These are phyloP conservation scores for Kwoniella sp. DNA, from an alignment of 768 basidiomycete species.

Conservation along the genomic window DNA sequence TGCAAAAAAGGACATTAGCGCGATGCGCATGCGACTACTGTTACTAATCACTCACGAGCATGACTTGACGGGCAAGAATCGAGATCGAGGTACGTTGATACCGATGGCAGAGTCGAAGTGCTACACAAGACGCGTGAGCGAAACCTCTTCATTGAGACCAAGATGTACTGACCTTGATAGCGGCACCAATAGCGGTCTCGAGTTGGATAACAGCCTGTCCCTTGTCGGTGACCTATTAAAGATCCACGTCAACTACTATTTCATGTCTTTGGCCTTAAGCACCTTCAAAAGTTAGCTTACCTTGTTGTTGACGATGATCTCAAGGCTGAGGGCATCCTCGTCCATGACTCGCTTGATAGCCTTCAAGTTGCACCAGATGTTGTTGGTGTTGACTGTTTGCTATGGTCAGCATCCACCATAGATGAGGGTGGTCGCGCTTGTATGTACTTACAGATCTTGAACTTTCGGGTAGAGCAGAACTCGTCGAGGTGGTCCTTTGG, in stretches of 20 bases:
- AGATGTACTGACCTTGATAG: conserved; percentile 64
- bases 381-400: conserved; percentile 57
- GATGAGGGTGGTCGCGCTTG: too few relatives aligned
- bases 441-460: conserved; percentile 69
- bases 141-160: not conserved
- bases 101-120: conserved; percentile 74
- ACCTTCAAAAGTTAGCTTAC: too few relatives aligned
- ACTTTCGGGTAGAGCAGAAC: conserved; percentile 82
- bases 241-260: not conserved
- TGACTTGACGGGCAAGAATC: conserved; percentile 81
- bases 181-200: conserved; percentile 90
- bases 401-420: not conserved
- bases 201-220: conserved; percentile 85
- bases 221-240: conserved; percentile 69
- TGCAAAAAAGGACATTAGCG: conserved; percentile 16
- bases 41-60: conserved; percentile 62
- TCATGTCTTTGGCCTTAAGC: too few relatives aligned
- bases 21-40: not conserved
- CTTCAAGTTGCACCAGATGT: conserved; percentile 60
- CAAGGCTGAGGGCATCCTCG: conserved; percentile 78
- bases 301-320: conserved; percentile 83
- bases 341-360: conserved; percentile 91
- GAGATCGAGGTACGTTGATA: conserved; percentile 89
- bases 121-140: conserved; percentile 17
- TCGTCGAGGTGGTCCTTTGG: conserved; percentile 90